Conservation (phyloP, 208 protist genomes). For the Naegleria gruberi region DNA sequence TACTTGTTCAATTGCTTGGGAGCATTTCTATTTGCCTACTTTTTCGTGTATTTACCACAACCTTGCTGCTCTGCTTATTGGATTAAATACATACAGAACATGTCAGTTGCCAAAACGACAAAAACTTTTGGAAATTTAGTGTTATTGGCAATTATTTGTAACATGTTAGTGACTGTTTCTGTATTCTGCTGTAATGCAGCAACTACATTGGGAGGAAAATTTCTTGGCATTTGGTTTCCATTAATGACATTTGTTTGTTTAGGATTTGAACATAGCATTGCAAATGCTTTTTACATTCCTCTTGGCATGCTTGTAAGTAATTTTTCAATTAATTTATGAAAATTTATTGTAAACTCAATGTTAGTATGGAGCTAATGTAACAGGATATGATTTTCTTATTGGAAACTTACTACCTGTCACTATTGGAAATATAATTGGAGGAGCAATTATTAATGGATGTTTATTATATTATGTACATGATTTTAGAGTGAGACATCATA, state of each 20-base stretch:
- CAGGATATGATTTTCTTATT: no score
- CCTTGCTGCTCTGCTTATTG: neutral
- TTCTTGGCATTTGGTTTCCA: neutral
- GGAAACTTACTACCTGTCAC: neutral
- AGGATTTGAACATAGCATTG: neutral
- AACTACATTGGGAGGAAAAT: neutral
- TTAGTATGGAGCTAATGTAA: no score
- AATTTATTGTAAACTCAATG: no score
- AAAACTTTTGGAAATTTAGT: neutral
- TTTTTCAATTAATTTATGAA: no score
- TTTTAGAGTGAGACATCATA: no score
- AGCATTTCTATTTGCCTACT: neutral
- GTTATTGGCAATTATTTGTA: neutral
- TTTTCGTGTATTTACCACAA: neutral
- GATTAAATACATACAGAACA: neutral
- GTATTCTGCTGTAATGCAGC: neutral
- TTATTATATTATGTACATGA: no score
- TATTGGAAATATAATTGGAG: neutral
- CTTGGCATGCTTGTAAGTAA: neutral
- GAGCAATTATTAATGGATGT: neutral
- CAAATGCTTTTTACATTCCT: neutral
- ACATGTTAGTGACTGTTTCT: neutral
- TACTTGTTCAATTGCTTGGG: neutral
- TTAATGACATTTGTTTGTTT: neutral
- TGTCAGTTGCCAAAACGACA: neutral